Percentiles rank a stretch among this genome's conserved stretches.
These are phyloP conservation scores for Diphasiastrum complanatum DNA, from an alignment of 83 land plant genomes.

Conservation along the genomic window DNA sequence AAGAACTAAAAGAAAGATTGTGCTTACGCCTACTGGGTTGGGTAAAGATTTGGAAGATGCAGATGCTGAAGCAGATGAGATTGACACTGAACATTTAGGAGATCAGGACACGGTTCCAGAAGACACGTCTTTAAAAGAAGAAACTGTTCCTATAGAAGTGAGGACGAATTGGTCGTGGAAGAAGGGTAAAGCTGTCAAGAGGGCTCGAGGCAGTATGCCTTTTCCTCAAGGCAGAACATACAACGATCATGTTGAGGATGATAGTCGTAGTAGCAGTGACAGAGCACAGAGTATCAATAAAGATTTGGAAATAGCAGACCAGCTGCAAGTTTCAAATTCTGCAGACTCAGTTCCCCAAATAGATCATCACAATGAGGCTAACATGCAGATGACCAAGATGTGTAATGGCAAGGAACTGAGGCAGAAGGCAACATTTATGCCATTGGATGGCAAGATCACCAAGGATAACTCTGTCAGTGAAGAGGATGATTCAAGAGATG, in stretches of 20 bases:
- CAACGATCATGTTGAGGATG: neutral
- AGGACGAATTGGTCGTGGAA: slow-evolving; percentile 19
- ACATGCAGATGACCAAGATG: too few species aligned
- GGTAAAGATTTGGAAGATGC: neutral
- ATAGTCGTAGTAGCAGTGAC: neutral
- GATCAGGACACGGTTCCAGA: neutral
- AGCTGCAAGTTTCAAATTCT: neutral
- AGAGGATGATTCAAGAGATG: too few species aligned
- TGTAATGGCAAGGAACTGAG: too few species aligned
- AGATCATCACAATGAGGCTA: too few species aligned
- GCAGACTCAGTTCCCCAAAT: slow-evolving; percentile 8
- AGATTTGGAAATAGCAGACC: slow-evolving; percentile 3
- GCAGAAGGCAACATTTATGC: too few species aligned
- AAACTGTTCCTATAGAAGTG: slow-evolving; percentile 8
- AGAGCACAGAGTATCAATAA: neutral
- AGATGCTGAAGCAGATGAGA: slow-evolving; percentile 4
- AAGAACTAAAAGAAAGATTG: neutral
- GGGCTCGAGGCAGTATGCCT: slow-evolving; percentile 12
- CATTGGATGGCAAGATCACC: too few species aligned
- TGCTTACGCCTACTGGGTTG: too few species aligned
- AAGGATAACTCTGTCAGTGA: too few species aligned
- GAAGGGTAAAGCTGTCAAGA: slow-evolving; percentile 21
- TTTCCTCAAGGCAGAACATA: neutral
- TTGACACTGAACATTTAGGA: neutral
- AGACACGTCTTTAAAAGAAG: neutral